These are phyloP conservation scores for Apiotrichum gamsii DNA, from an alignment of 1,284 basidiomycete genomes.

Conservation along the genomic window DNA sequence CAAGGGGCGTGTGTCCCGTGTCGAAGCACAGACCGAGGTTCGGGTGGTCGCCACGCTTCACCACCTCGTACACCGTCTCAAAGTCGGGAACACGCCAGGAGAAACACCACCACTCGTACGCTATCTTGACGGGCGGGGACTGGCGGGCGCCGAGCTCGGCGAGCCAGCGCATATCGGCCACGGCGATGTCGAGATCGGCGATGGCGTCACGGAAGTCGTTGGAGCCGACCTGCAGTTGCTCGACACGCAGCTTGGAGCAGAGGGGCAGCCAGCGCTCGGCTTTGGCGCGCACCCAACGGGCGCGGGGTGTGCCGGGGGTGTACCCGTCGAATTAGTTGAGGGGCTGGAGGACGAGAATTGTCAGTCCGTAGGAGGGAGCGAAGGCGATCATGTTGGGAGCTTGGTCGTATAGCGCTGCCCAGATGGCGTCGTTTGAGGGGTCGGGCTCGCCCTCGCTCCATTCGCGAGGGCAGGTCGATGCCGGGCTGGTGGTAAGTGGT, in stretches of 20 bases:
- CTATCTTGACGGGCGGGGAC: slow-evolving; percentile 16
- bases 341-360: slow-evolving; percentile 13
- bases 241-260: slow-evolving; percentile 4
- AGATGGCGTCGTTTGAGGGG: slow-evolving; percentile 10
- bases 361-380: slow-evolving; percentile 4
- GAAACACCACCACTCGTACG: slow-evolving; percentile 26
- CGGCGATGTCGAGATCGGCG: slow-evolving; percentile 7
- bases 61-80: slow-evolving; percentile 18
- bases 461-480: slow-evolving; percentile 5
- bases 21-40: slow-evolving; percentile 19
- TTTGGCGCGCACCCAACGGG: slow-evolving; percentile 11
- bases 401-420: slow-evolving; percentile 9
- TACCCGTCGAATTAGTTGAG: slow-evolving; percentile 20
- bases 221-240: slow-evolving; percentile 15
- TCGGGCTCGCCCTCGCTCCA: slow-evolving; percentile 20
- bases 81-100: slow-evolving; percentile 7
- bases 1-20: slow-evolving; percentile 13
- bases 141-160: slow-evolving; percentile 13
- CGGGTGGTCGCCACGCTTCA: slow-evolving; percentile 15
- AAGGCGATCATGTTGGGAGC: slow-evolving; percentile 3
- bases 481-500: slow-evolving; percentile 2
- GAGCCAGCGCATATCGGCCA: slow-evolving; percentile 16
- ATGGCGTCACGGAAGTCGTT: slow-evolving; percentile 18
- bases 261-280: slow-evolving; percentile 14
- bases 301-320: slow-evolving; percentile 1